phyloP scores from a whole-genome alignment of 2,329 filamentous ascomycete species.

The Fusarium lyarnte region DNA sequence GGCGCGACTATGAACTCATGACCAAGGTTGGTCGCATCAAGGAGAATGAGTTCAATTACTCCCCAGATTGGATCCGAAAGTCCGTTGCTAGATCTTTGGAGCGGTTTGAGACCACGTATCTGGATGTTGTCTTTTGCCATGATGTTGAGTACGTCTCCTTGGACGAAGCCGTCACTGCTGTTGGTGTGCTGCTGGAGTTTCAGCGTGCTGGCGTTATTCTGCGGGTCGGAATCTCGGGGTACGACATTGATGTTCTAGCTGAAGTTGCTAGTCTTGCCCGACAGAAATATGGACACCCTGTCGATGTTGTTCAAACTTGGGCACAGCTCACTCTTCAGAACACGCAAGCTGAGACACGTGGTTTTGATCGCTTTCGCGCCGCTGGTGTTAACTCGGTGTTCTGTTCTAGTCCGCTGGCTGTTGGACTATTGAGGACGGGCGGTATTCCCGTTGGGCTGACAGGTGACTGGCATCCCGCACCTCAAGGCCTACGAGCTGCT shows the following conservation, averaged over 20 bases:
- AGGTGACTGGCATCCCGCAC: not conserved
- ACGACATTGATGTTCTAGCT: not conserved
- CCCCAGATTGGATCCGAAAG: not conserved
- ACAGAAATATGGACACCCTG: not conserved
- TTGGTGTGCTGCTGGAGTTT: not conserved
- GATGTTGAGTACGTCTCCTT: conserved; percentile 1
- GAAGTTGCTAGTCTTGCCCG: not conserved
- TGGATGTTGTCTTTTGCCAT: conserved; percentile 6
- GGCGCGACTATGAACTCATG: not conserved
- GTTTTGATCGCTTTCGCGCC: not conserved
- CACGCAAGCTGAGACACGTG: not conserved
- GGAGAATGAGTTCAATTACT: conserved; percentile 11
- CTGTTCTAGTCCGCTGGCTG: not conserved
- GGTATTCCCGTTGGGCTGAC: not conserved
- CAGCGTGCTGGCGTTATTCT: not conserved
- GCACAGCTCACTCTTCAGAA: conserved; percentile 11
- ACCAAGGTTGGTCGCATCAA: conserved; percentile 6
- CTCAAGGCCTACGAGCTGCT: not conserved
- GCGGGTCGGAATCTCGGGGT: conserved; percentile 1
- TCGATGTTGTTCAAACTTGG: conserved; percentile 5
- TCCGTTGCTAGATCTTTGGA: not conserved
- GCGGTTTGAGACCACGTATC: not conserved
- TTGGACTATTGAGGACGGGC: not conserved
- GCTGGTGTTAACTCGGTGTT: not conserved
- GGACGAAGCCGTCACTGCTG: not conserved